Conservation (phyloP, 345 rosid genomes). For the Rhodamnia argentea region DNA sequence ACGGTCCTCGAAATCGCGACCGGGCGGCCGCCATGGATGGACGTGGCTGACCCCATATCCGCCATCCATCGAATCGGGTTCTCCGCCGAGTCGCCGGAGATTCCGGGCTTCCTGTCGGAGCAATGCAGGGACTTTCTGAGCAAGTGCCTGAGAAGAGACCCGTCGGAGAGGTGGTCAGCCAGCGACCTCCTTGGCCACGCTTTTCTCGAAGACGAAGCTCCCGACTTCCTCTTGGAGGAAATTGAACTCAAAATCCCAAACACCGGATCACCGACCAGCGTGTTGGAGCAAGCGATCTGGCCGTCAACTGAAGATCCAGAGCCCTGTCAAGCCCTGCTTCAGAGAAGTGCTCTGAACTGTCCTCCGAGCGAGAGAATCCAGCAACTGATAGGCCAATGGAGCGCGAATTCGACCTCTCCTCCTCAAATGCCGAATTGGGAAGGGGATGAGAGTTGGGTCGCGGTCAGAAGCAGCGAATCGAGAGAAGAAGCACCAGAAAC, state of each 20-base stretch:
- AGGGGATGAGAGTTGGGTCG: slow-evolving; percentile 32
- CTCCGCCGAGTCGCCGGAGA: slow-evolving; percentile 25
- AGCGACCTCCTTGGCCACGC: slow-evolving; percentile 31
- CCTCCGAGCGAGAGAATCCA: slow-evolving; percentile 20
- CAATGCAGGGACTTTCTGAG: slow-evolving; percentile 35
- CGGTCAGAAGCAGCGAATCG: slow-evolving; percentile 24
- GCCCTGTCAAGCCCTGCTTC: neutral
- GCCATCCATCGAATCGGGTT: slow-evolving; percentile 40
- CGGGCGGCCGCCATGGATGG: slow-evolving; percentile 33
- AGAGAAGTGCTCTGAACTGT: neutral
- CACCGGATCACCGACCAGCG: slow-evolving; percentile 22
- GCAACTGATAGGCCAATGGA: slow-evolving; percentile 12
- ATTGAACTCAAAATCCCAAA: neutral
- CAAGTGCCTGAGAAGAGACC: slow-evolving; percentile 43
- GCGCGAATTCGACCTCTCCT: neutral
- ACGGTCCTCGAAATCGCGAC: slow-evolving; percentile 47
- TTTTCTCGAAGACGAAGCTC: slow-evolving; percentile 8
- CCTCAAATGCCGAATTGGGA: slow-evolving; percentile 12
- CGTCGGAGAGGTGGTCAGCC: slow-evolving; percentile 37
- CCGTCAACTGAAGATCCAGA: slow-evolving; percentile 7
- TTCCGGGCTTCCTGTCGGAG: slow-evolving; percentile 26
- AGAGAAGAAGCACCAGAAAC: neutral
- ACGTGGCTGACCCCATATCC: slow-evolving; percentile 23
- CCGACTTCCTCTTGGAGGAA: neutral
- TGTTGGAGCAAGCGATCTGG: slow-evolving; percentile 25